phyloP scores from a whole-genome alignment of 2,329 filamentous ascomycete genomes.

The Fusarium nurragi region DNA sequence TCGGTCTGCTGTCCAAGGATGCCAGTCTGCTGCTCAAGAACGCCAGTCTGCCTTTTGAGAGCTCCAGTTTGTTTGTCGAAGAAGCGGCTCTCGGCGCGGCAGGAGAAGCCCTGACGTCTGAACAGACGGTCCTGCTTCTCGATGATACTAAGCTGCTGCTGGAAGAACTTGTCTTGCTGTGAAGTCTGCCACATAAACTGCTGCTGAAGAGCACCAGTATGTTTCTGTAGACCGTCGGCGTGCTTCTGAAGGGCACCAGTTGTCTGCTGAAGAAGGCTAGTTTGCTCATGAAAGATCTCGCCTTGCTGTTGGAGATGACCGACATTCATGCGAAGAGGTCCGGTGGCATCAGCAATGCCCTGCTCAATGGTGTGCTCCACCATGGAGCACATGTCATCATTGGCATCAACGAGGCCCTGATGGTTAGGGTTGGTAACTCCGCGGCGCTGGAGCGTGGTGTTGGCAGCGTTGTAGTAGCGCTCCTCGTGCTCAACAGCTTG shows the following conservation, averaged over 20 bases:
- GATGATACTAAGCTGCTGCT: neutral
- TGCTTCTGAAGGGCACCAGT: neutral
- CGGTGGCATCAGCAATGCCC: slow-evolving; percentile 47
- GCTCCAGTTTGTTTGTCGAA: slow-evolving; percentile 25
- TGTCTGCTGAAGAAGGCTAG: neutral
- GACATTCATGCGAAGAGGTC: slow-evolving; percentile 45
- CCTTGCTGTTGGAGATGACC: slow-evolving; percentile 40
- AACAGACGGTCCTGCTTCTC: neutral
- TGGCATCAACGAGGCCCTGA: slow-evolving; percentile 10
- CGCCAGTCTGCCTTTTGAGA: slow-evolving; percentile 23
- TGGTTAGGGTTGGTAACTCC: neutral
- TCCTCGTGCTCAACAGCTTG: slow-evolving; percentile 41
- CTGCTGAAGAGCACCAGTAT: neutral
- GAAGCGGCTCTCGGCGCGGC: slow-evolving; percentile 14
- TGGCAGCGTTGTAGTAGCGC: slow-evolving; percentile 27
- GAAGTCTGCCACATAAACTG: neutral
- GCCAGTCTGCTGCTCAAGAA: slow-evolving; percentile 11
- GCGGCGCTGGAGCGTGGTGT: neutral
- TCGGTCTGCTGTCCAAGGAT: slow-evolving; percentile 40
- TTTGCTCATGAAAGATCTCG: slow-evolving; percentile 19
- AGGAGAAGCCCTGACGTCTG: neutral
- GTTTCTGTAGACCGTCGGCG: neutral
- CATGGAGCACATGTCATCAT: slow-evolving; percentile 44
- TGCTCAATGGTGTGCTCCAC: slow-evolving; percentile 48
- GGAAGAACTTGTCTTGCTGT: neutral